Evolutionary conservation across 768 basidiomycete species (phyloP).

Genomic region (Mycena venus): DNA sequence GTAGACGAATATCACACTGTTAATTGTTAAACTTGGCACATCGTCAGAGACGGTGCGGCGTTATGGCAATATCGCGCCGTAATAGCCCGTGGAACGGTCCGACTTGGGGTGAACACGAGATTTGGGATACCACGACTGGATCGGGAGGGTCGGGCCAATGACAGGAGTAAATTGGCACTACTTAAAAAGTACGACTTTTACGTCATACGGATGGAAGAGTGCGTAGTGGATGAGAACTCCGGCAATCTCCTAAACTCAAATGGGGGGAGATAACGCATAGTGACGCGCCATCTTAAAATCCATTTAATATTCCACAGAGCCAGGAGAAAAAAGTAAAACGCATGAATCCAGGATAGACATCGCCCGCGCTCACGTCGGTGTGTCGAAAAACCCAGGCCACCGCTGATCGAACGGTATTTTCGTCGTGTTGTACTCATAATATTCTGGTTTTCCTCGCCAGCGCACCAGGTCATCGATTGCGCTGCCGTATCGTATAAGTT

Average conservation of each 20-base stretch:
- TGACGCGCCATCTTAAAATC: no score
- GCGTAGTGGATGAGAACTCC: no score
- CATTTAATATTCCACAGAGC: no score
- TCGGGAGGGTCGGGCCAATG: not conserved
- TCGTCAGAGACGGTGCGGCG: not conserved
- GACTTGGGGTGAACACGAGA: not conserved
- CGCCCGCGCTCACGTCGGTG: not conserved
- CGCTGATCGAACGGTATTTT: not conserved
- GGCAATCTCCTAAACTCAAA: no score
- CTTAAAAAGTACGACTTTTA: not conserved
- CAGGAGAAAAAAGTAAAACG: no score
- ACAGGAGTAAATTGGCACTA: not conserved
- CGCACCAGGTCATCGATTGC: conserved; percentile 16
- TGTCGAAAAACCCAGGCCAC: conserved; percentile 15
- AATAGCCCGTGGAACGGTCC: not conserved
- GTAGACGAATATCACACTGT: no score
- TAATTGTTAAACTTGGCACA: not conserved
- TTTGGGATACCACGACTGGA: not conserved
- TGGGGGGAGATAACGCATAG: no score
- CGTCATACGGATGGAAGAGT: not conserved
- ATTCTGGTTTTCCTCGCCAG: conserved; percentile 3
- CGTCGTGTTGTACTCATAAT: not conserved
- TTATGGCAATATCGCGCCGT: not conserved
- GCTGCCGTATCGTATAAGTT: conserved; percentile 13
- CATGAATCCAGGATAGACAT: no score